These are phyloP conservation scores for Trichodelitschia bisporula DNA, from an alignment of 495 filamentous ascomycete genomes.

Conservation along the genomic window DNA sequence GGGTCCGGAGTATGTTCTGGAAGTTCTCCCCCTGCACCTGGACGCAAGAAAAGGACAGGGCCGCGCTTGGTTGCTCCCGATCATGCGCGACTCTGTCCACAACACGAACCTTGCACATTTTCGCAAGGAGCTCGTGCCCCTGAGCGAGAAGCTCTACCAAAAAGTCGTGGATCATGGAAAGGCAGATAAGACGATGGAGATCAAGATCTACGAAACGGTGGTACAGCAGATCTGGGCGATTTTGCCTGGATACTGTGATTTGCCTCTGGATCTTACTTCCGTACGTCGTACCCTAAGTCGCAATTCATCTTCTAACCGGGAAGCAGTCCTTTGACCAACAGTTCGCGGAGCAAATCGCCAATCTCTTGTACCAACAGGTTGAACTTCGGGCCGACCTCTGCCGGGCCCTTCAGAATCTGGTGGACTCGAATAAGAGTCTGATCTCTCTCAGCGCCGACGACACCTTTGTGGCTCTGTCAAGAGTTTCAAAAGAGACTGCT, in stretches of 20 bases:
- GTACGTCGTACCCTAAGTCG: too few relatives aligned
- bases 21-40: slow-evolving; percentile 67
- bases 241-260: slow-evolving; percentile 84
- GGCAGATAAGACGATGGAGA: slow-evolving; percentile 69
- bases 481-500: slow-evolving; percentile 51
- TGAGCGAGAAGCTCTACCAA: slow-evolving; percentile 80
- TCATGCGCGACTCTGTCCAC: slow-evolving; percentile 59
- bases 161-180: slow-evolving; percentile 54
- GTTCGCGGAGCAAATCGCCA: slow-evolving; percentile 82
- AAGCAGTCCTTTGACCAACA: slow-evolving; percentile 38
- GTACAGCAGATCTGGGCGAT: slow-evolving; percentile 89
- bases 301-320: background rate
- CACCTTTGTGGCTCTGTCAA: slow-evolving; percentile 40
- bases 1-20: slow-evolving; percentile 61
- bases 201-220: slow-evolving; percentile 91
- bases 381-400: slow-evolving; percentile 72
- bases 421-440: slow-evolving; percentile 76
- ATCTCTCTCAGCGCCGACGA: slow-evolving; percentile 30
- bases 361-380: slow-evolving; percentile 75
- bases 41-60: slow-evolving; percentile 54
- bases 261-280: slow-evolving; percentile 76
- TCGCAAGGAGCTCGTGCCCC: slow-evolving; percentile 55
- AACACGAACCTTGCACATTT: slow-evolving; percentile 78
- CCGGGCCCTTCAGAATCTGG: slow-evolving; percentile 54
- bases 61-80: slow-evolving; percentile 80